Conservation (phyloP, 768 basidiomycete species). For the Tylopilus balloui region DNA sequence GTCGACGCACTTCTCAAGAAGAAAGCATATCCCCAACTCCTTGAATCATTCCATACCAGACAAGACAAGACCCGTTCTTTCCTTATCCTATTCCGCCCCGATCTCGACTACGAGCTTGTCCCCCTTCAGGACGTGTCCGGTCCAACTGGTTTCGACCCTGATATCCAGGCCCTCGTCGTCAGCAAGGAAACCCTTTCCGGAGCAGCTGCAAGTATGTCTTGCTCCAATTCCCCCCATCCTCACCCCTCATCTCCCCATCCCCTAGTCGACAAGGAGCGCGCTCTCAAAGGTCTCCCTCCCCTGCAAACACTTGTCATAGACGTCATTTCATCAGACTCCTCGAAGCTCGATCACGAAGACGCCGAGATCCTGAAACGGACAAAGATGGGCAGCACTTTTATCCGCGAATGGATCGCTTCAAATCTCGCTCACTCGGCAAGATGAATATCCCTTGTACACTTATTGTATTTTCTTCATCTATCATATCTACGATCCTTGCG, state of each 20-base stretch:
- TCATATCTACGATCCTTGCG: background rate
- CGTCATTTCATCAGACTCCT: conserved; percentile 71
- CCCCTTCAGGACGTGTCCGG: conserved; percentile 85
- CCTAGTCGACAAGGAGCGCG: conserved; percentile 62
- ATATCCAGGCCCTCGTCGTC: conserved; percentile 90
- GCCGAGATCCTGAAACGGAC: conserved; percentile 63
- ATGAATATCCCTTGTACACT: conserved; percentile 10
- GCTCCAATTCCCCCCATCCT: conserved; percentile 6
- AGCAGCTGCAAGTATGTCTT: conserved; percentile 56
- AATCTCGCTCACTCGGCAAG: conserved; percentile 1
- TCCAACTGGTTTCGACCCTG: conserved; percentile 81
- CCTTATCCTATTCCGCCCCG: conserved; percentile 63
- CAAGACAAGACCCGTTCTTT: conserved; percentile 60
- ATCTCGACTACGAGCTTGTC: conserved; percentile 61
- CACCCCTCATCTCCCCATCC: background rate
- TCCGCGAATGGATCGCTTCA: conserved; percentile 80
- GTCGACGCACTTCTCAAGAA: conserved; percentile 66
- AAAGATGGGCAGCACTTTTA: conserved; percentile 94
- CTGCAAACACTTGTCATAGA: conserved; percentile 78
- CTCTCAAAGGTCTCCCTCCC: conserved; percentile 49
- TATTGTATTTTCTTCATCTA: conserved; percentile 7
- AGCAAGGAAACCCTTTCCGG: conserved; percentile 84
- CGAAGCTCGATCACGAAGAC: conserved; percentile 61
- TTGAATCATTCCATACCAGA: conserved; percentile 60
- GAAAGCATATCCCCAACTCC: conserved; percentile 64